phyloP scores from a whole-genome alignment of 352 stramenopile species.

The Bremia lactucae region DNA sequence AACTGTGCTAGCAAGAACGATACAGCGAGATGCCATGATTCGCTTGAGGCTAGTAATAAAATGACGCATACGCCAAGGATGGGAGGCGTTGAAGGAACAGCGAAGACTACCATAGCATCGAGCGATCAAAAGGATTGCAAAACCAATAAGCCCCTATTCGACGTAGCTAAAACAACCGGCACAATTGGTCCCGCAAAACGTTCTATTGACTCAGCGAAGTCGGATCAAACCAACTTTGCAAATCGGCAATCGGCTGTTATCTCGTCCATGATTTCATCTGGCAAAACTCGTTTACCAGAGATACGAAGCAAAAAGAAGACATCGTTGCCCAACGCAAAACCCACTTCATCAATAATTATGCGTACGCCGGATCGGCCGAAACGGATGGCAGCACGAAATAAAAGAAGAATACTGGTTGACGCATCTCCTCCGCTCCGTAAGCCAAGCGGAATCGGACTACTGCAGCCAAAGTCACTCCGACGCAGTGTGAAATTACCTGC shows the following conservation, averaged over 20 bases:
- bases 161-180: slow-evolving; percentile 1
- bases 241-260: slow-evolving; percentile 2
- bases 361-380: slow-evolving; percentile 71
- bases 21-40: slow-evolving; percentile 4
- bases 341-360: slow-evolving; percentile 43
- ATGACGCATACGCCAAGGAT: background rate
- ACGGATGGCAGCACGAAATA: slow-evolving; percentile 25
- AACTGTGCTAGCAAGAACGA: slow-evolving; percentile 1
- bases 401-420: slow-evolving; percentile 46
- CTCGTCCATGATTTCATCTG: slow-evolving; percentile 1
- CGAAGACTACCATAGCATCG: background rate
- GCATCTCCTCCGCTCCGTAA: slow-evolving; percentile 66
- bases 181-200: slow-evolving; percentile 1
- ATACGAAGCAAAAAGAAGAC: slow-evolving; percentile 4
- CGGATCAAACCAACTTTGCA: slow-evolving; percentile 8
- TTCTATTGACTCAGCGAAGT: slow-evolving; percentile 6
- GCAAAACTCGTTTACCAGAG: background rate
- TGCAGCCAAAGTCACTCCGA: slow-evolving; percentile 12
- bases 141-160: slow-evolving; percentile 5
- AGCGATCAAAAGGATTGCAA: background rate
- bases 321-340: slow-evolving; percentile 5
- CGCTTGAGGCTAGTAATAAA: slow-evolving; percentile 1
- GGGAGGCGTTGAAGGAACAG: background rate
- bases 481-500: slow-evolving; percentile 14
- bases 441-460: slow-evolving; percentile 18